phyloP scores from a whole-genome alignment of 192 early-diverging fungal species.

The Coemansia sp. region DNA sequence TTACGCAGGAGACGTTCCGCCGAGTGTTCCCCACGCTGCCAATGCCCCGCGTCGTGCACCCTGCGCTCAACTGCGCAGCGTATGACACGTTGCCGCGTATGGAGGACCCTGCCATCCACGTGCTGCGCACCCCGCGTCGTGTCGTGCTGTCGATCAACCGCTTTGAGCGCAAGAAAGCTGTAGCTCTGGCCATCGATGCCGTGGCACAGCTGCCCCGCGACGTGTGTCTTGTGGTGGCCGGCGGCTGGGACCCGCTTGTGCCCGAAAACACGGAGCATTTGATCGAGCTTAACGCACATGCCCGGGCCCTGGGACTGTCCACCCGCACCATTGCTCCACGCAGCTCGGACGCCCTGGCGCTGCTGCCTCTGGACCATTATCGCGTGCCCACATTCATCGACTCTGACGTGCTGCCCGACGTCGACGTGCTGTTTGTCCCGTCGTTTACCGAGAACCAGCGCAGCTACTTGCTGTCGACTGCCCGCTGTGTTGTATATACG shows the following conservation, averaged over 20 bases:
- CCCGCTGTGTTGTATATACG: slow-evolving; percentile 79
- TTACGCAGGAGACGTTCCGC: slow-evolving; percentile 74
- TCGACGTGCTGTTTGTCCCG: slow-evolving; percentile 81
- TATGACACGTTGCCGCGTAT: slow-evolving; percentile 66
- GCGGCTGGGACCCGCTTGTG: slow-evolving; percentile 84
- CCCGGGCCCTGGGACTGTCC: slow-evolving; percentile 41
- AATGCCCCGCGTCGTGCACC: slow-evolving; percentile 77
- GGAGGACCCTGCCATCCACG: slow-evolving; percentile 54
- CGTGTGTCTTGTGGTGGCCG: slow-evolving; percentile 70
- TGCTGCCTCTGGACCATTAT: slow-evolving; percentile 16
- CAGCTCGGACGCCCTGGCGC: slow-evolving; percentile 8
- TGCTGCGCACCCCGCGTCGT: slow-evolving; percentile 25
- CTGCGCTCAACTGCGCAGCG: slow-evolving; percentile 72
- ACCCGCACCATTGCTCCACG: slow-evolving; percentile 37
- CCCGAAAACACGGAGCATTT: slow-evolving; percentile 86
- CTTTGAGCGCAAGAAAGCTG: slow-evolving; percentile 95
- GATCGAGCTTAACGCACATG: slow-evolving; percentile 65
- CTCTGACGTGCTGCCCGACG: slow-evolving; percentile 15
- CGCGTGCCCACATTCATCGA: slow-evolving; percentile 16
- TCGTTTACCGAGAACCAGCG: slow-evolving; percentile 85
- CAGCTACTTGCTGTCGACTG: slow-evolving; percentile 62
- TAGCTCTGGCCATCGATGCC: slow-evolving; percentile 75
- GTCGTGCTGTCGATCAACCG: slow-evolving; percentile 83
- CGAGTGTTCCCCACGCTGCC: slow-evolving; percentile 67
- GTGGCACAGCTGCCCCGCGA: slow-evolving; percentile 50